Evolutionary conservation across 2,329 filamentous ascomycete genomes (phyloP), one percentile per base, ranked within the genome.

Genomic region (Amesomyces nigricolor): DNA sequence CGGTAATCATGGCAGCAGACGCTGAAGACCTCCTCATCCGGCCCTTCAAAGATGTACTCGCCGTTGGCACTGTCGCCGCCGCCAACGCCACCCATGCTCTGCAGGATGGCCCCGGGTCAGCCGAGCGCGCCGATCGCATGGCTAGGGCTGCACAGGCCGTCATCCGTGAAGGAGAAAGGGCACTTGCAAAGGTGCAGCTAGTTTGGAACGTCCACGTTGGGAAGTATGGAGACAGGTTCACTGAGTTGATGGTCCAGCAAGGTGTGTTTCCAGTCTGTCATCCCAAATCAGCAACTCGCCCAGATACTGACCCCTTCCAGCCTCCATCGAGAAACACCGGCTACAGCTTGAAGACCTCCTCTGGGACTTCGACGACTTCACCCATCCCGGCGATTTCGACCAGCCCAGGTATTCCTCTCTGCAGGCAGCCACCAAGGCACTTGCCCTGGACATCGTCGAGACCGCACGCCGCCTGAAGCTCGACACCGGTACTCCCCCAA

Each of bases 291-390:
- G 50, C 54, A 14, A 22, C 37, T 40, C 5, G n/a, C 10, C 4
- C n/a, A 26, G 16, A 19, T 46, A 14, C 22, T 11, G 11, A 50
- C 46, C 13, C 19, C n/a, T 19, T 40, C 40, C 48, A 68, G 68
- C 67, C 16, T 66, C 66, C 16, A 58, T 71, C 26, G 64, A 68
- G 39, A 64, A 62, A 46, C 63, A 62, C 51, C 53, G 68, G 14
- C 61, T 70, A 10, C 54, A 60, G 14, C 61, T 75, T 4, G 72
- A 74, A 47, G 70, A 73, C 51, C 63, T 74, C 3, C 66, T 75
- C 6, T 75, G 74, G 60, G 73, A 75, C 55, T 70, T 76, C 43
- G 73, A 76, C 40, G 73, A 75, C 62, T 74, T 69, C 53, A 69
- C 69, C 29, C 68, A 73, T 26, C 58, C 65, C 5, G 70, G 70